phyloP scores from a whole-genome alignment of 2,329 filamentous ascomycete species.

The Onygena corvina region DNA sequence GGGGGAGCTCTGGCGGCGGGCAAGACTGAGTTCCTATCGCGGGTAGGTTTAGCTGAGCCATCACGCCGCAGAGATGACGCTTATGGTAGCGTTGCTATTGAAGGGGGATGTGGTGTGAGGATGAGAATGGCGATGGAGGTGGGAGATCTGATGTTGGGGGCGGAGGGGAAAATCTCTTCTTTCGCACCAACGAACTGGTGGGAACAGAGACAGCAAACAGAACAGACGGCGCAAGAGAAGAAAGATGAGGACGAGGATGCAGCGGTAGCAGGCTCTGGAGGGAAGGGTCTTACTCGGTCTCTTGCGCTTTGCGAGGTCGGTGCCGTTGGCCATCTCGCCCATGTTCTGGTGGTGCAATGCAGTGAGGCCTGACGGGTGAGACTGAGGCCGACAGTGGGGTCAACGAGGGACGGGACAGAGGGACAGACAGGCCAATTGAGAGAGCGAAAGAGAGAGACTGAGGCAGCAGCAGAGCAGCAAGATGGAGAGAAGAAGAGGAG shows the following conservation, averaged over 20 bases:
- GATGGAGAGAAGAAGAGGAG: background rate
- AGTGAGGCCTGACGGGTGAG: background rate
- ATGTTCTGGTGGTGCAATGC: background rate
- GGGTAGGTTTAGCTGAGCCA: slow-evolving; percentile 16
- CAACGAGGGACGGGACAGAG: background rate
- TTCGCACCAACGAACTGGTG: background rate
- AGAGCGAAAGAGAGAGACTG: background rate
- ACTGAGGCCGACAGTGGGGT: background rate
- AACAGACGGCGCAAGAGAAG: background rate
- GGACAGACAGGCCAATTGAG: background rate
- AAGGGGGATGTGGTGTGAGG: background rate
- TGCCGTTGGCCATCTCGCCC: background rate
- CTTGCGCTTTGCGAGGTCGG: slow-evolving; percentile 13
- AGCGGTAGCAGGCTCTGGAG: background rate
- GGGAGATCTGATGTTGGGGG: too few relatives aligned
- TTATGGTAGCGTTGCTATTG: background rate
- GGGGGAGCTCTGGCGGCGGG: slow-evolving; percentile 77
- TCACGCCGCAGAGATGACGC: background rate
- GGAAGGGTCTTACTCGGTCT: slow-evolving; percentile 11
- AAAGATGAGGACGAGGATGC: background rate
- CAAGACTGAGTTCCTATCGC: slow-evolving; percentile 77
- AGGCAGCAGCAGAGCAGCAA: background rate
- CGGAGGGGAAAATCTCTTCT: background rate
- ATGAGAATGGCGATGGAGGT: slow-evolving; percentile 1
- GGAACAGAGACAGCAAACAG: background rate